Percentiles rank a stretch among this genome's conserved stretches.
These are phyloP conservation scores for Alternaria conjuncta DNA, from an alignment of 2,329 filamentous ascomycete genomes.

Conservation along the genomic window DNA sequence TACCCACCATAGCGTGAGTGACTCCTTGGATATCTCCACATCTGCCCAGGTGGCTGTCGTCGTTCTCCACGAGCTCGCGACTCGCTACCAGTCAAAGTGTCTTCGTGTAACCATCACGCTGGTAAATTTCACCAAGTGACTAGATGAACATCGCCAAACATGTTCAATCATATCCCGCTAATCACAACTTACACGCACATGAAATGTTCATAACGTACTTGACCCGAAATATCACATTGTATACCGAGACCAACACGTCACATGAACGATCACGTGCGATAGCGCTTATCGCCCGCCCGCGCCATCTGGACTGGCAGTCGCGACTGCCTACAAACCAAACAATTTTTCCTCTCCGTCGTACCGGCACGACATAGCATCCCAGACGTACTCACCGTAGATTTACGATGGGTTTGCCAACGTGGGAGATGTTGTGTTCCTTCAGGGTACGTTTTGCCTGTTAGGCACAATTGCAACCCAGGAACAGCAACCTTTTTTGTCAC, in stretches of 20 bases:
- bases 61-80: background rate
- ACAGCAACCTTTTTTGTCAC: no score
- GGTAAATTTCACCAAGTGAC: background rate
- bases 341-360: background rate
- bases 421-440: background rate
- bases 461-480: no score
- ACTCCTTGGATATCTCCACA: background rate
- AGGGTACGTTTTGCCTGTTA: background rate
- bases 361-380: background rate
- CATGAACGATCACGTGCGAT: background rate
- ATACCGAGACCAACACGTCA: background rate
- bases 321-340: background rate
- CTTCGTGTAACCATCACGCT: background rate
- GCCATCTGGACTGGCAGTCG: background rate
- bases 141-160: background rate
- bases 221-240: background rate
- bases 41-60: background rate
- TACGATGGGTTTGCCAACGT: no score
- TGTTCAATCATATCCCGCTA: fast-evolving
- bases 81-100: background rate
- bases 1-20: background rate
- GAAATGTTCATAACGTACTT: background rate
- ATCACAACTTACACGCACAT: background rate
- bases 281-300: background rate
- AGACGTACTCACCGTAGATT: no score